Conservation (phyloP, 192 early-diverging fungal genomes). For the Umbelopsis isabellina region DNA sequence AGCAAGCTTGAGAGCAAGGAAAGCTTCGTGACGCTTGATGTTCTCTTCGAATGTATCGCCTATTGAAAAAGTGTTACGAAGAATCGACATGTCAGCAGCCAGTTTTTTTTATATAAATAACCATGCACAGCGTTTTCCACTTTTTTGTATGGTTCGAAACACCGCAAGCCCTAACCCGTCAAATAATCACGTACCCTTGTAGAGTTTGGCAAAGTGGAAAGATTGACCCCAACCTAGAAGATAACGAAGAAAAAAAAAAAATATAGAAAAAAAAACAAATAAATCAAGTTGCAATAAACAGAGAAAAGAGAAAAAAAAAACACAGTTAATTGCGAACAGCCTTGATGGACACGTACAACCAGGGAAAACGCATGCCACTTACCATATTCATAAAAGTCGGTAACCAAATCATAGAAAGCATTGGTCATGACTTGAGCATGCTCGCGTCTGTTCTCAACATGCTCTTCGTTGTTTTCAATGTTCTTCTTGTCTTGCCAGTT, state of each 20-base stretch:
- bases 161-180: background rate
- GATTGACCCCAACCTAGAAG: constrained; percentile 72
- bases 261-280: background rate
- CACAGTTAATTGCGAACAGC: background rate
- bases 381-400: constrained; percentile 52
- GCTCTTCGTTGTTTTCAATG: constrained; percentile 39
- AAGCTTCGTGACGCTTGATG: constrained; percentile 86
- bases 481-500: constrained; percentile 47
- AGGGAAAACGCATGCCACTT: constrained; percentile 17
- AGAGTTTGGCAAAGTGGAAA: constrained; percentile 87
- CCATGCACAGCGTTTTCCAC: too few relatives aligned
- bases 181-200: constrained; percentile 42
- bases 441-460: constrained; percentile 34
- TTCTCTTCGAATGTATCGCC: constrained; percentile 74
- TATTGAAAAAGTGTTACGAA: background rate
- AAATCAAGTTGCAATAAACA: background rate
- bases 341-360: background rate
- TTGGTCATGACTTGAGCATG: constrained; percentile 49
- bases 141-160: background rate
- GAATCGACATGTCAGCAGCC: background rate
- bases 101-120: too few relatives aligned
- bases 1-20: constrained; percentile 67
- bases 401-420: constrained; percentile 49
- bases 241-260: constrained; percentile 32
- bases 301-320: too few relatives aligned